phyloP scores from a whole-genome alignment of 2,329 filamentous ascomycete genomes.

The Colletotrichum cordylinicola region DNA sequence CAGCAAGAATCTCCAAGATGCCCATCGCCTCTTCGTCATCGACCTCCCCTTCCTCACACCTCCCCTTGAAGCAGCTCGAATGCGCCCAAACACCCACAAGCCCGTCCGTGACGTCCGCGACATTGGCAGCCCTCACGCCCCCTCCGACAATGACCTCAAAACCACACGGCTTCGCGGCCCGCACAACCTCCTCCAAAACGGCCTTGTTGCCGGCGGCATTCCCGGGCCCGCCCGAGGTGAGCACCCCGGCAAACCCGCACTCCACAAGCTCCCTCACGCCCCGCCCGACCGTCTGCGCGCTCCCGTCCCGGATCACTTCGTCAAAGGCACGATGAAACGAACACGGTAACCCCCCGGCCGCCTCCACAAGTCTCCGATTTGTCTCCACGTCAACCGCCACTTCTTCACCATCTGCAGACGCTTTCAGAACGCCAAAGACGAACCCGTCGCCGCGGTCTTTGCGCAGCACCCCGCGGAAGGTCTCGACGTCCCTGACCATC shows the following conservation, averaged over 20 bases:
- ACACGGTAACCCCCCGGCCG: constrained; percentile 47
- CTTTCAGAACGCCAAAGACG: constrained; percentile 56
- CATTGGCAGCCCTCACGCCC: constrained; percentile 51
- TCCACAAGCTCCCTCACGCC: constrained; percentile 39
- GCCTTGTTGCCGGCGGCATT: constrained; percentile 43
- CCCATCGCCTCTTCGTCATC: constrained; percentile 18
- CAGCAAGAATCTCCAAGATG: constrained; percentile 8
- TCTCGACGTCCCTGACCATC: constrained; percentile 41
- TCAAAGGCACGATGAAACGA: constrained; percentile 66
- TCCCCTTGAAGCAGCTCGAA: constrained; percentile 45
- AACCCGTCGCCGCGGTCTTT: constrained; percentile 56
- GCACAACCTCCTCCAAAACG: constrained; percentile 41
- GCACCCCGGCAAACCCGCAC: constrained; percentile 55
- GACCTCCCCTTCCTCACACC: constrained; percentile 4
- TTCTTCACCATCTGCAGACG: not conserved
- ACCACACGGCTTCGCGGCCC: not conserved
- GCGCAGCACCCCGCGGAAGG: constrained; percentile 43
- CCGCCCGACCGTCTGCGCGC: constrained; percentile 15
- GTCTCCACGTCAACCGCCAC: constrained; percentile 44
- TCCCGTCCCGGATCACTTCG: constrained; percentile 38
- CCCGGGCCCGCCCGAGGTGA: constrained; percentile 59
- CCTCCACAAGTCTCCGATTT: constrained; percentile 44
- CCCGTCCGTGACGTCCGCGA: constrained; percentile 30
- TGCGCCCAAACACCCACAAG: constrained; percentile 50
- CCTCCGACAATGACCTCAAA: constrained; percentile 60